Evolutionary conservation across 768 basidiomycete genomes (phyloP).

Genomic region (Postia placenta): DNA sequence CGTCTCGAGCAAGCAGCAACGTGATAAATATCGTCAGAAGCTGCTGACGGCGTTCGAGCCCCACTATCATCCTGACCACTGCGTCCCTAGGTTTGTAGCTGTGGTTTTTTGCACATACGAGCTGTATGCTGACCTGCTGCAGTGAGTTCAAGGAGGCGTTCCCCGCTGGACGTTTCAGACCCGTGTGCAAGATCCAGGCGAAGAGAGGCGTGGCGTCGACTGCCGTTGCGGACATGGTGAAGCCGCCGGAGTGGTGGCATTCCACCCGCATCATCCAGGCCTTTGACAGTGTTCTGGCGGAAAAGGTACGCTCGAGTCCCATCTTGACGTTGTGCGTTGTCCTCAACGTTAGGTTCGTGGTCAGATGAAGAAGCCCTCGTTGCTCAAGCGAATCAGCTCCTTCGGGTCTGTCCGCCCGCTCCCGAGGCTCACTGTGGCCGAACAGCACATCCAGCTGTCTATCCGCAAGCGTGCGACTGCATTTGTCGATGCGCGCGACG

Average conservation of each 20-base stretch:
- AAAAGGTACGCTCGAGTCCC: constrained; percentile 37
- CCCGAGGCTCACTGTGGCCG: constrained; percentile 70
- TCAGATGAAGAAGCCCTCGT: constrained; percentile 83
- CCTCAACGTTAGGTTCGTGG: not conserved
- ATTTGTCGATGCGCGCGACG: constrained; percentile 90
- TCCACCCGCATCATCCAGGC: constrained; percentile 87
- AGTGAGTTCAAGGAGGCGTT: constrained; percentile 95
- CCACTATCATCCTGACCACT: constrained; percentile 87
- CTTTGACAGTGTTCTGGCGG: constrained; percentile 81
- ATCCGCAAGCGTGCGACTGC: constrained; percentile 93
- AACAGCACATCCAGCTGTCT: constrained; percentile 80
- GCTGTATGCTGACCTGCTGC: constrained; percentile 7
- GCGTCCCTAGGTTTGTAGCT: constrained; percentile 57
- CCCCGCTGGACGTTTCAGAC: constrained; percentile 86
- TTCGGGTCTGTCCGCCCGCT: constrained; percentile 66
- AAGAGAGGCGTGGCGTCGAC: constrained; percentile 75
- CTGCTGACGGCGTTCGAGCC: constrained; percentile 76
- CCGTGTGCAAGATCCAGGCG: constrained; percentile 85
- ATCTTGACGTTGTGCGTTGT: not conserved
- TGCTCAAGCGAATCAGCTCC: constrained; percentile 78
- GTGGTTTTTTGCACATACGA: not conserved
- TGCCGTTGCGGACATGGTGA: constrained; percentile 84
- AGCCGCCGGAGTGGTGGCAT: constrained; percentile 92
- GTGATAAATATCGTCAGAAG: constrained; percentile 72
- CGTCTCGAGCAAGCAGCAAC: constrained; percentile 72